Conservation (phyloP, 805 yeast genomes). For the Cyberlindnera maritima region DNA sequence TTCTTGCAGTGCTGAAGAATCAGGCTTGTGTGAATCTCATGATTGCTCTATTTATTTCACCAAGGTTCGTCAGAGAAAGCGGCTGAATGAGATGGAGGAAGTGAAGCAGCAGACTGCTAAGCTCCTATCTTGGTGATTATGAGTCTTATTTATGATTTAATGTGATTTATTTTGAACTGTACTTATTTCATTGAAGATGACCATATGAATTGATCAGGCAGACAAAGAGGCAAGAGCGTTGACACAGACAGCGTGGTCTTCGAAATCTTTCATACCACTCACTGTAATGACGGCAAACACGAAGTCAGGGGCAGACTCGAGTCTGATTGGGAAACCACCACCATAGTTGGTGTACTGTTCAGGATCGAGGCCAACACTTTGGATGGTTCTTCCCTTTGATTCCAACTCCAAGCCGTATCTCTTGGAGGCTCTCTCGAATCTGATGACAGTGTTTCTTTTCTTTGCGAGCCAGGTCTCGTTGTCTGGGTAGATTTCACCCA, state of each 20-base stretch:
- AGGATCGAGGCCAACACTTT: slow-evolving; percentile 39
- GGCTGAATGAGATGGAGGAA: slow-evolving; percentile 23
- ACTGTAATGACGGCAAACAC: slow-evolving; percentile 49
- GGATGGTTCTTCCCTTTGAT: slow-evolving; percentile 34
- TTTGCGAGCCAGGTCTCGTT: slow-evolving; percentile 54
- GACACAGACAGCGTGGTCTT: slow-evolving; percentile 51
- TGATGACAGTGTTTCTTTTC: slow-evolving; percentile 45
- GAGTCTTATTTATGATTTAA: background rate
- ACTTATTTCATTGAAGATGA: background rate
- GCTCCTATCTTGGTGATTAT: slow-evolving; percentile 12
- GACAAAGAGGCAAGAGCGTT: slow-evolving; percentile 20
- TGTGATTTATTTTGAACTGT: no score
- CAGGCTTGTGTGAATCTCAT: slow-evolving; percentile 50
- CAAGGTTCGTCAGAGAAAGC: slow-evolving; percentile 41
- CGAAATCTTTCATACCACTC: slow-evolving; percentile 54
- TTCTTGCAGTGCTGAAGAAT: slow-evolving; percentile 33
- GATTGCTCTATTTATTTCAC: slow-evolving; percentile 66
- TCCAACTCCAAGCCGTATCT: slow-evolving; percentile 44
- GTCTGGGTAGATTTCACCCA: slow-evolving; percentile 36
- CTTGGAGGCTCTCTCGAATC: slow-evolving; percentile 48
- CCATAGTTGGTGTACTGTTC: slow-evolving; percentile 52
- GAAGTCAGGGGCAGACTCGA: slow-evolving; percentile 27
- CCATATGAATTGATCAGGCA: background rate
- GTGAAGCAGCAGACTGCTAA: slow-evolving; percentile 6
- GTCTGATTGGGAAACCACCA: slow-evolving; percentile 51